These are phyloP conservation scores for Apiosordaria backusii DNA, from an alignment of 495 filamentous ascomycete species.

Conservation along the genomic window DNA sequence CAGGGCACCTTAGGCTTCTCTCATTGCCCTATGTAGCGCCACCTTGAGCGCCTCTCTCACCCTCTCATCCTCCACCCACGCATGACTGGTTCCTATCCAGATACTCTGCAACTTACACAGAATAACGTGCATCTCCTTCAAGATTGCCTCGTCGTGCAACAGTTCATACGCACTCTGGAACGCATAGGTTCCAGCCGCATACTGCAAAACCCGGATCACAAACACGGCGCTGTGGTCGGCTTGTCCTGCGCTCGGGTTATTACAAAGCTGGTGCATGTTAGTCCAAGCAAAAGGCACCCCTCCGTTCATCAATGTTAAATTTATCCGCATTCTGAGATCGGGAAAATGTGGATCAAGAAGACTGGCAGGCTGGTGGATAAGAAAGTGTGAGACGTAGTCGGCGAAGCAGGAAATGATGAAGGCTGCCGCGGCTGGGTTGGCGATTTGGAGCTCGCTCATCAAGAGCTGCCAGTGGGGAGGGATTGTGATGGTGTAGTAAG, in stretches of 20 bases:
- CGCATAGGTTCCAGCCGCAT: background rate
- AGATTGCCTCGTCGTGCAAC: background rate
- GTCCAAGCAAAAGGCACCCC: background rate
- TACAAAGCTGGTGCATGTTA: background rate
- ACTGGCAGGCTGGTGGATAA: background rate
- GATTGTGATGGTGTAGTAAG: background rate
- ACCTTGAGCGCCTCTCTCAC: background rate
- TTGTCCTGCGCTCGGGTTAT: no score
- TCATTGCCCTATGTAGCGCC: background rate
- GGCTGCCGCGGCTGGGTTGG: background rate
- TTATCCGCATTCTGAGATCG: background rate
- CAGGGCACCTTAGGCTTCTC: background rate
- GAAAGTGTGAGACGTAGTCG: slow-evolving; percentile 5
- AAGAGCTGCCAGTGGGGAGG: background rate
- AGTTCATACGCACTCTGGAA: background rate
- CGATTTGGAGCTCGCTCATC: background rate
- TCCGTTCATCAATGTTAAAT: background rate
- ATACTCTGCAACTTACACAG: background rate
- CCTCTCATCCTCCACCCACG: background rate
- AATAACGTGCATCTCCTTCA: background rate
- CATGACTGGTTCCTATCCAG: background rate
- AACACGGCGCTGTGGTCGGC: background rate
- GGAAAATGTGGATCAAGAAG: background rate
- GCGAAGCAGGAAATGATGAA: slow-evolving; percentile 8
- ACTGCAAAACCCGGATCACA: background rate